Conservation (phyloP, 192 early-diverging fungal genomes). For the Phycomyces blakesleeanus region DNA sequence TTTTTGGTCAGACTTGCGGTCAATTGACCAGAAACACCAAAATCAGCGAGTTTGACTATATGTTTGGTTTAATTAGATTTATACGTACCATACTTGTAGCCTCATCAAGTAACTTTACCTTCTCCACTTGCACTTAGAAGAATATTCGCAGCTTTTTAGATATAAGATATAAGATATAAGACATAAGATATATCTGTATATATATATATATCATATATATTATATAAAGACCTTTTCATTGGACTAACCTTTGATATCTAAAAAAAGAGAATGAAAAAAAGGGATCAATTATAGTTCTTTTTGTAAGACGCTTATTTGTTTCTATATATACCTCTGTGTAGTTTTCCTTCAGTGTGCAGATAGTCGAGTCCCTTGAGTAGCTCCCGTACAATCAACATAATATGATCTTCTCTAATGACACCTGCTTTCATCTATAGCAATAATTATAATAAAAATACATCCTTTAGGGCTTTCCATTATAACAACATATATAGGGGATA, state of each 20-base stretch:
- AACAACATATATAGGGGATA: too few relatives aligned
- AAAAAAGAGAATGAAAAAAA: slow-evolving; percentile 32
- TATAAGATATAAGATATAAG: not conserved
- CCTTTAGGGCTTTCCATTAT: too few relatives aligned
- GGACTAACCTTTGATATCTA: slow-evolving; percentile 83
- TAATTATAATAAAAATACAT: not conserved
- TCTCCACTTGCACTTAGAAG: slow-evolving; percentile 66
- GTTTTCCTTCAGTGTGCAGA: slow-evolving; percentile 85
- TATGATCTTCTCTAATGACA: slow-evolving; percentile 78
- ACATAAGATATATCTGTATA: too few relatives aligned
- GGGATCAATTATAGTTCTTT: not conserved
- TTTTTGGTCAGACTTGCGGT: slow-evolving; percentile 90
- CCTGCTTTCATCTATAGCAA: slow-evolving; percentile 78
- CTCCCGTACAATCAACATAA: slow-evolving; percentile 89
- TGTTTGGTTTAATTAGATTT: too few relatives aligned
- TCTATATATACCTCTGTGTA: slow-evolving; percentile 61
- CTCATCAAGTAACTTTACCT: slow-evolving; percentile 28
- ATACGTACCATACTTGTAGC: too few relatives aligned
- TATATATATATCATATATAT: too few relatives aligned
- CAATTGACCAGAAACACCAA: slow-evolving; percentile 96
- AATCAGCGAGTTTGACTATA: slow-evolving; percentile 95
- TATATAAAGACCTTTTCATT: not conserved
- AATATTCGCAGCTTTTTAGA: slow-evolving; percentile 73
- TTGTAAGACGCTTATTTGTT: not conserved
- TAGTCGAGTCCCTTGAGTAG: slow-evolving; percentile 88